Conservation (phyloP, 2,329 filamentous ascomycete species). For the Alternaria longipes region DNA sequence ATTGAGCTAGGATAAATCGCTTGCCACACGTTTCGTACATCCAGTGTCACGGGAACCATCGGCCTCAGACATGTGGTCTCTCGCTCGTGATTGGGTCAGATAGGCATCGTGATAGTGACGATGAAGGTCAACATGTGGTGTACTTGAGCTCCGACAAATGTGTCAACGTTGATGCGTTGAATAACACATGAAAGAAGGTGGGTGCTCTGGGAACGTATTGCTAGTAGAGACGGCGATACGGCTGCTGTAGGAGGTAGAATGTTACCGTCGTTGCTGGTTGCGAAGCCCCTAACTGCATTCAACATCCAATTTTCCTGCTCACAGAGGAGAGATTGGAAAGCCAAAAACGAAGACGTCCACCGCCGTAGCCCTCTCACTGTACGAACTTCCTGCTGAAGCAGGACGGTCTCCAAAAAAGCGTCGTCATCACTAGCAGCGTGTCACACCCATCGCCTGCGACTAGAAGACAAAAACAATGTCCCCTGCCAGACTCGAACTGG, state of each 20-base stretch:
- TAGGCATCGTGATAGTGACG: neutral
- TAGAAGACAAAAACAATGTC: conserved; percentile 4
- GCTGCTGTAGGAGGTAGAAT: neutral
- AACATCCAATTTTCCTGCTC: neutral
- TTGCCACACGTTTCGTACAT: neutral
- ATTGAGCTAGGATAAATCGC: neutral
- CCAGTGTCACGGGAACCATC: neutral
- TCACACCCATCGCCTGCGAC: fast-evolving
- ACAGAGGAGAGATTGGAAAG: neutral
- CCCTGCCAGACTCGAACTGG: conserved; percentile 19
- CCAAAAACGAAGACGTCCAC: neutral
- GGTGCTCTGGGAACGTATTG: neutral
- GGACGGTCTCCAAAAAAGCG: neutral
- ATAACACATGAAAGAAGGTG: neutral
- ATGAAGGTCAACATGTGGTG: neutral
- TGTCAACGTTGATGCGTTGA: neutral
- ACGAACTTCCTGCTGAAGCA: neutral
- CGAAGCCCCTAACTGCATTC: too few relatives aligned
- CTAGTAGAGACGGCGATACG: neutral
- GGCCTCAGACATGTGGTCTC: neutral
- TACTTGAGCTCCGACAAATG: neutral
- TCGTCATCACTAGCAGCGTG: neutral
- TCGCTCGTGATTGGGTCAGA: neutral
- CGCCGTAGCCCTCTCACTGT: neutral
- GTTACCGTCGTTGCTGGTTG: neutral